Conservation (phyloP, 495 filamentous ascomycete genomes). For the Daldinia grandis region DNA sequence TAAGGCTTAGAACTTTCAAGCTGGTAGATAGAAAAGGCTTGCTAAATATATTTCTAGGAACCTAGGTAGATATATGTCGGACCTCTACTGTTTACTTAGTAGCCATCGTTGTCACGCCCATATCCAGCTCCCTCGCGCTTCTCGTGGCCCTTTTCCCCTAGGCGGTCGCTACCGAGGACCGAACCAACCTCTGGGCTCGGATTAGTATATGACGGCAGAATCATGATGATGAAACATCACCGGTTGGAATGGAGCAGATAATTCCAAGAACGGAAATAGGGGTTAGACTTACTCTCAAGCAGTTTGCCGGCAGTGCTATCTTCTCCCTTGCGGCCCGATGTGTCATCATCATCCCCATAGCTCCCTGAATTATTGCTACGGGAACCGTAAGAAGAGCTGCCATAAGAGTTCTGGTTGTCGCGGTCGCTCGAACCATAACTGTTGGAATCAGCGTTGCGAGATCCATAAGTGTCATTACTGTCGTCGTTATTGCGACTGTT, state of each 20-base stretch:
- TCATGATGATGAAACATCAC: background rate
- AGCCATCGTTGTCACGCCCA: constrained; percentile 18
- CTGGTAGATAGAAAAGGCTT: background rate
- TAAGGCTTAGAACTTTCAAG: no score
- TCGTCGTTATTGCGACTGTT: constrained; percentile 16
- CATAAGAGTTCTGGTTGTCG: constrained; percentile 13
- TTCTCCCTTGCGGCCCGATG: constrained; percentile 20
- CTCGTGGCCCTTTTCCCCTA: constrained; percentile 24
- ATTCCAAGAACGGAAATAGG: background rate
- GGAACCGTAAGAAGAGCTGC: constrained; percentile 11
- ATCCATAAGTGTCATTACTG: constrained; percentile 34
- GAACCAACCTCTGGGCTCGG: constrained; percentile 19
- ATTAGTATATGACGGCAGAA: constrained; percentile 11
- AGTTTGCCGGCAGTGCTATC: constrained; percentile 30
- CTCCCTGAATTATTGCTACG: background rate
- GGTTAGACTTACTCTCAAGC: constrained; percentile 33
- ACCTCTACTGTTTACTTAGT: constrained; percentile 2
- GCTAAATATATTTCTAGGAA: background rate
- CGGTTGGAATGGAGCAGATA: background rate
- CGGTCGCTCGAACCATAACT: constrained; percentile 16
- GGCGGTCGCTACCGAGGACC: constrained; percentile 14
- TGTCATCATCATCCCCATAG: constrained; percentile 15
- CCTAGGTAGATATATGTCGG: background rate
- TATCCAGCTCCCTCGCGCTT: constrained; percentile 31
- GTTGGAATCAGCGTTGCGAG: constrained; percentile 15